phyloP scores from a whole-genome alignment of 441 rosid genomes.

The Erodium moschatum region DNA sequence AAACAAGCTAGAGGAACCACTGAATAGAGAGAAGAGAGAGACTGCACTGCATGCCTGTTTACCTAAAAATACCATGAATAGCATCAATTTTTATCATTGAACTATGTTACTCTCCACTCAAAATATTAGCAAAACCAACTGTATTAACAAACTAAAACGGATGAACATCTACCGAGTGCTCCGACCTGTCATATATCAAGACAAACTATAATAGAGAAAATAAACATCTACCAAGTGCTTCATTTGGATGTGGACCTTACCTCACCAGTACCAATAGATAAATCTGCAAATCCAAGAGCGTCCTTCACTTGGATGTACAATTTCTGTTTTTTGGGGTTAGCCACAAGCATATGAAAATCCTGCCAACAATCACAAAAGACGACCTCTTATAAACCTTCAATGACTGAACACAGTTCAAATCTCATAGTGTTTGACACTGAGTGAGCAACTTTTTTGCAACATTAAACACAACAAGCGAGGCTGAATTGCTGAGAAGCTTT shows the following conservation, averaged over 20 bases:
- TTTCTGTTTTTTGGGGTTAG: conserved; percentile 76
- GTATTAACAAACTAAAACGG: no score
- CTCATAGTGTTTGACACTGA: background rate
- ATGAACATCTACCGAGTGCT: no score
- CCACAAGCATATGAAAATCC: conserved; percentile 90
- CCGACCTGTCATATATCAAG: background rate
- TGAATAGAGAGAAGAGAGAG: no score
- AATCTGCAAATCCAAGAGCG: conserved; percentile 67
- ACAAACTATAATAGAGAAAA: background rate
- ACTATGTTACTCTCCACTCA: no score
- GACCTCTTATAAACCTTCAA: background rate
- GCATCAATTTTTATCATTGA: no score
- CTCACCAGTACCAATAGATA: conserved; percentile 74
- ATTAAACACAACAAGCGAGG: conserved; percentile 13
- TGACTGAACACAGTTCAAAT: background rate
- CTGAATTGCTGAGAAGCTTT: conserved; percentile 18
- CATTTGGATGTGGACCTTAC: conserved; percentile 27
- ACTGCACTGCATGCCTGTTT: no score
- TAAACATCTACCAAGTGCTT: background rate
- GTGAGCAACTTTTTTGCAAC: background rate
- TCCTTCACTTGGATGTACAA: conserved; percentile 72
- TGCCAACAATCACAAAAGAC: conserved; percentile 29
- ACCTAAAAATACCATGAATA: no score
- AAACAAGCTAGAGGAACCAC: no score
- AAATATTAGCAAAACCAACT: no score